These are phyloP conservation scores for Anethum foeniculum DNA, from an alignment of 140 eudicot genomes.

Conservation along the genomic window DNA sequence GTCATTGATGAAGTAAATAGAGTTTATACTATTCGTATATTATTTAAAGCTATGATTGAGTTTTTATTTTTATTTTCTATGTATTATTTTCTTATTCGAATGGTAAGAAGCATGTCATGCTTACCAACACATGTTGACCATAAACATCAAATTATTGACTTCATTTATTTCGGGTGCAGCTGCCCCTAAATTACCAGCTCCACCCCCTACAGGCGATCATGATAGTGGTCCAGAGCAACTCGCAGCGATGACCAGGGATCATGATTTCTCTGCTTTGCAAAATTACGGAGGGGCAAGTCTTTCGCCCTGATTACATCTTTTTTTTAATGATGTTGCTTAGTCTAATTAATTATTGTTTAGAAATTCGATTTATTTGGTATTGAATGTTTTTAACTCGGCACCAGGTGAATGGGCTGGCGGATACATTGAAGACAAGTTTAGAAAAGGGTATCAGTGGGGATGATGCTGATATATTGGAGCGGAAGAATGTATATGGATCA, in stretches of 20 bases:
- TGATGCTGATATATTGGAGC: constrained; percentile 29
- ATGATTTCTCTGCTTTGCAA: constrained; percentile 55
- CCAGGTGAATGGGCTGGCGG: constrained; percentile 45
- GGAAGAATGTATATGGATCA: constrained; percentile 45
- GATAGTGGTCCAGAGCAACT: constrained; percentile 55
- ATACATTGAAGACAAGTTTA: constrained; percentile 26
- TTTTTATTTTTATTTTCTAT: not conserved
- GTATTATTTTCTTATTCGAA: not conserved
- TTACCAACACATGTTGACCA: not conserved
- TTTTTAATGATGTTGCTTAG: not conserved
- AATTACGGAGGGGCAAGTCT: constrained; percentile 72
- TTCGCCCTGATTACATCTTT: not conserved
- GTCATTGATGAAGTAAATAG: not conserved
- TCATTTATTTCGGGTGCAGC: constrained; percentile 27
- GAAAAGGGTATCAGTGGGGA: constrained; percentile 47
- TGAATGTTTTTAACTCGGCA: not conserved
- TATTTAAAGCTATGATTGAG: not conserved
- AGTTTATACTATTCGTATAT: not conserved
- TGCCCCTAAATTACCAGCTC: constrained; percentile 31
- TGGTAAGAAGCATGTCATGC: not conserved
- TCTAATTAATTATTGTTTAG: not conserved
- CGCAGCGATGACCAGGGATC: constrained; percentile 59
- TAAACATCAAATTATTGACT: not conserved
- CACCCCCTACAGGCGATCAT: constrained; percentile 46
- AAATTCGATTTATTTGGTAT: not conserved